These are phyloP conservation scores for Talaromyces islandicus DNA, from an alignment of 2,329 filamentous ascomycete genomes.

Conservation along the genomic window DNA sequence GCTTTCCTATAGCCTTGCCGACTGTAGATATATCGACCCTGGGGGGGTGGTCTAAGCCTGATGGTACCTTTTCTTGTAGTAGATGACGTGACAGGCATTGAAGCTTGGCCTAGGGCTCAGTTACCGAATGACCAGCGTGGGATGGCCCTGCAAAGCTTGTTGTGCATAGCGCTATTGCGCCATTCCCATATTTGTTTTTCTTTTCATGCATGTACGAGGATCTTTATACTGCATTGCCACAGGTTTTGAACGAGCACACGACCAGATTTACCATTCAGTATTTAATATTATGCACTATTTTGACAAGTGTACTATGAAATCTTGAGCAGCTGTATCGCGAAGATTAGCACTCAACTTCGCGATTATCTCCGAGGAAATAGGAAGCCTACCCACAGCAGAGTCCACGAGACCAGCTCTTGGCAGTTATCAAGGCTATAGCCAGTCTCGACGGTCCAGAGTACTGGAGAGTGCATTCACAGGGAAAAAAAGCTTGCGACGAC, in stretches of 20 bases:
- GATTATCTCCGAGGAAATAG: no score
- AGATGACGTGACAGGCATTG: not conserved
- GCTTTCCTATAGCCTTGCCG: not conserved
- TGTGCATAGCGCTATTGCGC: not conserved
- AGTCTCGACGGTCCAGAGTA: not conserved
- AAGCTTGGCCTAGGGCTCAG: not conserved
- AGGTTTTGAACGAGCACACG: not conserved
- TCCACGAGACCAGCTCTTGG: not conserved
- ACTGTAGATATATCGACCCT: not conserved
- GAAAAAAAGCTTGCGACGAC: not conserved
- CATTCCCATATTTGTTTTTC: not conserved
- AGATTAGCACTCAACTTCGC: no score
- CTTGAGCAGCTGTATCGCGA: no score
- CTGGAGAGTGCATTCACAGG: not conserved
- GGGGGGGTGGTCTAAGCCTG: not conserved
- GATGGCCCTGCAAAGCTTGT: not conserved
- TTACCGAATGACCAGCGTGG: not conserved
- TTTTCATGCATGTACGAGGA: not conserved
- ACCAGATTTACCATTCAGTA: not conserved
- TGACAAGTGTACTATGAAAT: not conserved
- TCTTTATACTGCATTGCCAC: no score
- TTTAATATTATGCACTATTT: no score
- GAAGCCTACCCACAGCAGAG: no score
- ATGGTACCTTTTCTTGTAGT: not conserved
- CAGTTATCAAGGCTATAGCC: not conserved